Evolutionary conservation across 1,139 yeast species (phyloP).

Genomic region (Pichia sp.): DNA sequence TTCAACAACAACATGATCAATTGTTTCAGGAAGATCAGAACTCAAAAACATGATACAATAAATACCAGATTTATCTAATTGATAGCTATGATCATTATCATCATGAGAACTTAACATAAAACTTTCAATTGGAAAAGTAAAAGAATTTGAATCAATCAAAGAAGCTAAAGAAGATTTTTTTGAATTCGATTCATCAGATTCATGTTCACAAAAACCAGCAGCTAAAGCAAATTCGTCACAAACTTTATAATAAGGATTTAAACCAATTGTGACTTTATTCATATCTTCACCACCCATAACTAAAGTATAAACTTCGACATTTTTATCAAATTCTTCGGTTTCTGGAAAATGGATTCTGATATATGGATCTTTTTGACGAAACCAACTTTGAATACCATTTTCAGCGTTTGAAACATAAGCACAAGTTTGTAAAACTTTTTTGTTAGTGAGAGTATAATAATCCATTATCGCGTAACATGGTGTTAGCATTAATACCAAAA

Average conservation of each 20-base stretch:
- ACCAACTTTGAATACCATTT: constrained; percentile 10
- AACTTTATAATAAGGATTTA: constrained; percentile 24
- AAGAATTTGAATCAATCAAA: constrained; percentile 17
- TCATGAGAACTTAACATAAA: constrained; percentile 11
- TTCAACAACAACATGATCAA: constrained; percentile 10
- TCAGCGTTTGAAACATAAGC: constrained; percentile 27
- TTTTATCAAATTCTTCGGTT: not conserved
- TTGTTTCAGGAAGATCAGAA: constrained; percentile 16
- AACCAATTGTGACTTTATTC: constrained; percentile 20
- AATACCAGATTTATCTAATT: constrained; percentile 19
- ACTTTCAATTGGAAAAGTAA: constrained; percentile 19
- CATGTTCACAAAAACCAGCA: constrained; percentile 21
- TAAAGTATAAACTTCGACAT: constrained; percentile 19
- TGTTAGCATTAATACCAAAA: too few relatives aligned
- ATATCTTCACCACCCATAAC: constrained; percentile 24
- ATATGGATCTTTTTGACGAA: constrained; percentile 4
- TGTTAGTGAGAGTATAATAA: constrained; percentile 18
- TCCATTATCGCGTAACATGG: constrained; percentile 21
- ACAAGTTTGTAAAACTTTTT: constrained; percentile 26
- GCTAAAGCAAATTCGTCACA: constrained; percentile 28
- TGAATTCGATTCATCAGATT: constrained; percentile 12
- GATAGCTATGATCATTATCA: constrained; percentile 14
- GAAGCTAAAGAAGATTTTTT: constrained; percentile 17
- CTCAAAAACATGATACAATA: constrained; percentile 25
- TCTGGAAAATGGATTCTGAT: constrained; percentile 16